Conservation (phyloP, 108 stramenopile species). For the Cyclotella kingstonii region DNA sequence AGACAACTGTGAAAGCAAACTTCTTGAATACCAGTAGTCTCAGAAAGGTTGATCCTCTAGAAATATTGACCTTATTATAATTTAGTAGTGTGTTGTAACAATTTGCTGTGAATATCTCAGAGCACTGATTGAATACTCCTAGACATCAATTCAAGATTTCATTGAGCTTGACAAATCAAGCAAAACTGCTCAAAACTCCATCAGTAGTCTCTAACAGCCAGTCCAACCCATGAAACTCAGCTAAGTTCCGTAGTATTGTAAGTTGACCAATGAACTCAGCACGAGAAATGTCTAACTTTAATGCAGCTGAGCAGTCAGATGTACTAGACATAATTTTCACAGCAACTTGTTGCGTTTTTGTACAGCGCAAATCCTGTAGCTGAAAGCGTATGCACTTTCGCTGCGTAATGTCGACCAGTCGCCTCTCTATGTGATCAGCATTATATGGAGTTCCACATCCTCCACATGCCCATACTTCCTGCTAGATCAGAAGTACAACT, state of each 20-base stretch:
- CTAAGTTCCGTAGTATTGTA: conserved; percentile 56
- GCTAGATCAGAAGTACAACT: conserved; percentile 1
- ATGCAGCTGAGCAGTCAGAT: conserved; percentile 65
- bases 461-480: conserved; percentile 83
- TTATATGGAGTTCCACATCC: conserved; percentile 88
- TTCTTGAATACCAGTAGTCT: too few species aligned
- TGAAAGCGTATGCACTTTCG: conserved; percentile 80
- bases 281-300: conserved; percentile 72
- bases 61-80: too few species aligned
- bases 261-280: conserved; percentile 53
- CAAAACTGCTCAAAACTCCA: conserved; percentile 38
- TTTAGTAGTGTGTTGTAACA: too few species aligned
- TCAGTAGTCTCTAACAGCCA: conserved; percentile 57
- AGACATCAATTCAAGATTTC: neutral
- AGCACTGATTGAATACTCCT: too few species aligned
- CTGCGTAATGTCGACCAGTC: conserved; percentile 78
- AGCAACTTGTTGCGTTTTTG: conserved; percentile 75
- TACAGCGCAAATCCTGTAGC: conserved; percentile 91
- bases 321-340: conserved; percentile 49
- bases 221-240: conserved; percentile 67
- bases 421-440: conserved; percentile 69
- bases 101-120: too few species aligned
- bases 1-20: too few species aligned
- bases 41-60: too few species aligned
- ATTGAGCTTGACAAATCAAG: neutral